A percentile compares a stretch with the other conserved stretches of the same genome.
Conservation (phyloP, 148 eudicot species). For the Selenicereus undatus region DNA sequence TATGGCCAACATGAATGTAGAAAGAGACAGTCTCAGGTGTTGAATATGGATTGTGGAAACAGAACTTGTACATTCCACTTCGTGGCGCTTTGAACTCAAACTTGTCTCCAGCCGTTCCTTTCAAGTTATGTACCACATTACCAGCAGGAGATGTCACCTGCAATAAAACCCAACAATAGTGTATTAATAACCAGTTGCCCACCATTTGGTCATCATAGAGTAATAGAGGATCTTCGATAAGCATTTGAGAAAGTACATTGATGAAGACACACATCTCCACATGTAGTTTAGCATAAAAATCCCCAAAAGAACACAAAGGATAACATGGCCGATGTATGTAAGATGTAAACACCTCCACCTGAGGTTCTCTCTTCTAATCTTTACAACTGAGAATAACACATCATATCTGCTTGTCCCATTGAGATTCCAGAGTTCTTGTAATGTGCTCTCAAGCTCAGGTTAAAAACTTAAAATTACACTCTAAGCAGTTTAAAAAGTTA, state of each 20-base stretch:
- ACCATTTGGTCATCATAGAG: not conserved
- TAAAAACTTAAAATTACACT: not conserved
- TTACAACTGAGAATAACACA: not conserved
- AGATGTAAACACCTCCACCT: not conserved
- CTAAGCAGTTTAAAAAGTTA: not conserved
- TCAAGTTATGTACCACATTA: constrained; percentile 53
- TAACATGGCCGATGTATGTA: not conserved
- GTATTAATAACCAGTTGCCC: not conserved
- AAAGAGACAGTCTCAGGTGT: constrained; percentile 89
- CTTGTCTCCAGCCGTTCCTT: constrained; percentile 90
- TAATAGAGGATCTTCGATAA: not conserved
- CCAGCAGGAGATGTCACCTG: constrained; percentile 82
- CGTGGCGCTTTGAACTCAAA: constrained; percentile 80
- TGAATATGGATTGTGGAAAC: constrained; percentile 72
- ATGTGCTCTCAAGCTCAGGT: not conserved
- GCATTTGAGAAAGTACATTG: not conserved
- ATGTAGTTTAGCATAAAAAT: not conserved
- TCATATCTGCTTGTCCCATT: not conserved
- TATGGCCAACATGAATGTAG: constrained; percentile 90
- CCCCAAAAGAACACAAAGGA: not conserved
- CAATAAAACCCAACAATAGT: constrained; percentile 15
- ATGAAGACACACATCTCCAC: not conserved
- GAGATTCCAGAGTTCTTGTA: not conserved
- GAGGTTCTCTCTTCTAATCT: not conserved
- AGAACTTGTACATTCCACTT: constrained; percentile 89